phyloP scores from a whole-genome alignment of 345 rosid species.

The Litchi chinensis region DNA sequence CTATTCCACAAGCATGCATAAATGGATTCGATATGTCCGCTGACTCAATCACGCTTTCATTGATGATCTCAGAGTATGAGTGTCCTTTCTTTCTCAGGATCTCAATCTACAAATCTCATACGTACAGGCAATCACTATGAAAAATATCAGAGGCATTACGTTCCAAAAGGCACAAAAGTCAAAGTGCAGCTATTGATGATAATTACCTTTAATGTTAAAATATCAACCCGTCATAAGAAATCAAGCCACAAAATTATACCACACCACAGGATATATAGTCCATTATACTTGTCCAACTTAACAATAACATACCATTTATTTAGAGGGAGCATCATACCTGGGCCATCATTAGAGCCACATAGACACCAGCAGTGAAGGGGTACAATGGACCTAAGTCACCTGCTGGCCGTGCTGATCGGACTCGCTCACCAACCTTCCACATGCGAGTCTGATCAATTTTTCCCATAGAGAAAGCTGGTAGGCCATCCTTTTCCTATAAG shows the following conservation, averaged over 20 bases:
- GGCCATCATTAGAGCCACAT: slow-evolving; percentile 94
- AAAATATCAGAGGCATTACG: neutral
- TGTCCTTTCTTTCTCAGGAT: slow-evolving; percentile 92
- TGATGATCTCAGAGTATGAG: slow-evolving; percentile 91
- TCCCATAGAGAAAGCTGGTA: slow-evolving; percentile 98
- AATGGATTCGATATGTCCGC: slow-evolving; percentile 94
- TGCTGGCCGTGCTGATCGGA: slow-evolving; percentile 61
- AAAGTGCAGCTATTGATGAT: neutral
- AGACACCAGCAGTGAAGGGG: slow-evolving; percentile 93
- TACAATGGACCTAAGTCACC: slow-evolving; percentile 82
- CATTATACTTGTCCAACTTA: neutral
- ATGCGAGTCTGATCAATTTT: slow-evolving; percentile 92
- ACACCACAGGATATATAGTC: neutral
- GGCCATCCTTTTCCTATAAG: slow-evolving; percentile 83
- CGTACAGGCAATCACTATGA: neutral
- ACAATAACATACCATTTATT: neutral
- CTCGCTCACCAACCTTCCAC: slow-evolving; percentile 95
- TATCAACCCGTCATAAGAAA: neutral
- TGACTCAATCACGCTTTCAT: slow-evolving; percentile 86
- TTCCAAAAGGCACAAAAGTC: neutral
- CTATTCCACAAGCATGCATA: slow-evolving; percentile 96
- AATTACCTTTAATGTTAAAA: neutral
- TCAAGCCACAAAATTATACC: slow-evolving; percentile 1
- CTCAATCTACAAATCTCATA: neutral
- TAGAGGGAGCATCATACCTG: slow-evolving; percentile 51